Percentiles rank a stretch among this genome's conserved stretches.
Conservation (phyloP, 352 stramenopile genomes). For the Discostella stelligera region DNA sequence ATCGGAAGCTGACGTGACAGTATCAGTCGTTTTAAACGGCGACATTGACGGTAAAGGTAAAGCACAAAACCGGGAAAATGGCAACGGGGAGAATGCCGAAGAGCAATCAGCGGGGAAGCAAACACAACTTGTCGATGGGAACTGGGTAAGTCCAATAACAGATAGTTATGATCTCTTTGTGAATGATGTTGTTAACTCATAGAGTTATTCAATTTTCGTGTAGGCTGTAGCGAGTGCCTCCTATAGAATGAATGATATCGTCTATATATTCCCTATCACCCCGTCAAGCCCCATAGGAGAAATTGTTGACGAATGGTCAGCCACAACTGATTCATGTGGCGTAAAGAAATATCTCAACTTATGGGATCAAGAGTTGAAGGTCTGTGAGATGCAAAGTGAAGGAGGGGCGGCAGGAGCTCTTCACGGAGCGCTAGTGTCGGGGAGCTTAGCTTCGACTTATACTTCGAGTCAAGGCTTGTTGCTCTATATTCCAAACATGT, state of each 20-base stretch:
- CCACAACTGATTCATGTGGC: constrained; percentile 43
- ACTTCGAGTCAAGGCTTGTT: constrained; percentile 87
- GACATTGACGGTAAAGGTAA: no score
- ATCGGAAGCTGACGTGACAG: background rate
- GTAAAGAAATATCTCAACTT: constrained; percentile 66
- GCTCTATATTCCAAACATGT: constrained; percentile 92
- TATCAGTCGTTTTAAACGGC: no score
- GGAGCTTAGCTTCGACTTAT: constrained; percentile 89
- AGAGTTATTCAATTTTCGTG: background rate
- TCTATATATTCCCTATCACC: constrained; percentile 80
- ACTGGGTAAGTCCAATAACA: constrained; percentile 32
- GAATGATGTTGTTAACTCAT: background rate
- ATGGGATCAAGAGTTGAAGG: constrained; percentile 72
- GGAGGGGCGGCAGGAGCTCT: constrained; percentile 71
- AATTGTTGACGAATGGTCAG: constrained; percentile 71
- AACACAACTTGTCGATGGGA: constrained; percentile 42
- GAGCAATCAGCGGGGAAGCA: background rate
- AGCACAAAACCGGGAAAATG: background rate
- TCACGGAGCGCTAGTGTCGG: constrained; percentile 74
- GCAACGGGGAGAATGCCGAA: constrained; percentile 19
- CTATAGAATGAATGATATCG: constrained; percentile 70
- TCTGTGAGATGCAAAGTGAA: constrained; percentile 80
- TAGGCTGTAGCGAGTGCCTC: constrained; percentile 61
- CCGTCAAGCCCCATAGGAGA: constrained; percentile 71
- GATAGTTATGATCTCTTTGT: background rate